Conservation (phyloP, 2,329 filamentous ascomycete species). For the Apiospora malaysiana region DNA sequence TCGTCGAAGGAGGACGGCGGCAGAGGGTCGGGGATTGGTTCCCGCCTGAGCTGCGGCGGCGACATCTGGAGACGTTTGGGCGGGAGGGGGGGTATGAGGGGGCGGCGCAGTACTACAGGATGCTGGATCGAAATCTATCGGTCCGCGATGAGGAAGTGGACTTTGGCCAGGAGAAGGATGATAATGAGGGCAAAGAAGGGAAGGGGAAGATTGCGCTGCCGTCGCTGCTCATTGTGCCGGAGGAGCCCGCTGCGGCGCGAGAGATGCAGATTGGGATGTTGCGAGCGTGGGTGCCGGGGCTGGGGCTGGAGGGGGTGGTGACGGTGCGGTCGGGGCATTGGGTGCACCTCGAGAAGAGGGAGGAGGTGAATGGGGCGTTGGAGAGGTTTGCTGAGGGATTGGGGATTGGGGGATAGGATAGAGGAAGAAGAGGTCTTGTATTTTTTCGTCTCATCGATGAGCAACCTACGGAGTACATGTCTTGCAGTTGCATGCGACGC, state of each 20-base stretch:
- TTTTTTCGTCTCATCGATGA: no score
- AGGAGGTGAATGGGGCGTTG: not conserved
- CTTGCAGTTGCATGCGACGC: no score
- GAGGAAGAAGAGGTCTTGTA: no score
- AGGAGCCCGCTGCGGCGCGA: not conserved
- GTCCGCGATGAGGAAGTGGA: constrained; percentile 23
- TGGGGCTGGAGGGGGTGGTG: not conserved
- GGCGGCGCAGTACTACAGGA: constrained; percentile 23
- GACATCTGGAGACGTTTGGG: constrained; percentile 18
- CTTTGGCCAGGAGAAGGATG: no score
- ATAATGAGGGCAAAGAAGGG: no score
- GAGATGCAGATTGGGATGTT: constrained; percentile 22
- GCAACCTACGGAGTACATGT: no score
- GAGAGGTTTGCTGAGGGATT: not conserved
- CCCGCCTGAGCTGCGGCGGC: constrained; percentile 11
- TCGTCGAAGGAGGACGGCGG: constrained; percentile 17
- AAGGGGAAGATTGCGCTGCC: constrained; percentile 18
- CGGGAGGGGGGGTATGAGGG: constrained; percentile 18
- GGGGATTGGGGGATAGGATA: not conserved
- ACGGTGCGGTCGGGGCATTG: constrained; percentile 23
- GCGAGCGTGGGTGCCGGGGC: constrained; percentile 19
- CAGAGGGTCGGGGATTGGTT: constrained; percentile 20
- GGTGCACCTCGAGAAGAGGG: constrained; percentile 23
- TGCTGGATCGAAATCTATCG: constrained; percentile 24
- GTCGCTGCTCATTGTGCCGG: constrained; percentile 18